Conservation (phyloP, 1,284 basidiomycete genomes). For the Takashimella koratensis region DNA sequence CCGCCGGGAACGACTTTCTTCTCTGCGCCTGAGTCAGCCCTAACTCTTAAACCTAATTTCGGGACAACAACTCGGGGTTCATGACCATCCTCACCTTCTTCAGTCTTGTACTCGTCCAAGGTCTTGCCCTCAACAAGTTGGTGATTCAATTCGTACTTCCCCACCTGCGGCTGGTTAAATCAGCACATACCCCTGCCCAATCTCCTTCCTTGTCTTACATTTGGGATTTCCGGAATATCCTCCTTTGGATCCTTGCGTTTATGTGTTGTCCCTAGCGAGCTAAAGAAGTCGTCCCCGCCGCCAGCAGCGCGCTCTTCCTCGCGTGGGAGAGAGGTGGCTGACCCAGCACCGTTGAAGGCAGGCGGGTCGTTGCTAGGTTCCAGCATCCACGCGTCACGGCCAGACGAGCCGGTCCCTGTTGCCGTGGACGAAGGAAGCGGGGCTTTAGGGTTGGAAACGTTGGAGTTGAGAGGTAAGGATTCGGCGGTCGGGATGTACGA, state of each 20-base stretch:
- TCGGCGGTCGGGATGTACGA: conserved; percentile 68
- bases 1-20: conserved; percentile 68
- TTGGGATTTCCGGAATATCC: conserved; percentile 12
- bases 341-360: background rate
- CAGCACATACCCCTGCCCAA: too few relatives aligned
- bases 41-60: too few relatives aligned
- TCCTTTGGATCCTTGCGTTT: conserved; percentile 69
- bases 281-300: conserved; percentile 73
- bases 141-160: conserved; percentile 74
- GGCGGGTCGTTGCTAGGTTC: conserved; percentile 41
- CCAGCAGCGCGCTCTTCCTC: conserved; percentile 53
- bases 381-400: conserved; percentile 91
- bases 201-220: too few relatives aligned
- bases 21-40: conserved; percentile 33
- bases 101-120: conserved; percentile 58
- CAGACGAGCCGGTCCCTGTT: conserved; percentile 54
- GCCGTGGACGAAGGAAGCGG: conserved; percentile 52
- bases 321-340: conserved; percentile 22
- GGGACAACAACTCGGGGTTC: background rate
- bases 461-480: conserved; percentile 64
- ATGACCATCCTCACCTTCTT: conserved; percentile 35
- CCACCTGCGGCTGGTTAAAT: conserved; percentile 41
- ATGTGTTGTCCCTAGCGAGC: conserved; percentile 69
- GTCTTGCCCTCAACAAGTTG: conserved; percentile 63
- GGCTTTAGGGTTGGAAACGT: conserved; percentile 54